Conservation (phyloP, 257 asterid genomes). For the Capsicum rhomboideum region DNA sequence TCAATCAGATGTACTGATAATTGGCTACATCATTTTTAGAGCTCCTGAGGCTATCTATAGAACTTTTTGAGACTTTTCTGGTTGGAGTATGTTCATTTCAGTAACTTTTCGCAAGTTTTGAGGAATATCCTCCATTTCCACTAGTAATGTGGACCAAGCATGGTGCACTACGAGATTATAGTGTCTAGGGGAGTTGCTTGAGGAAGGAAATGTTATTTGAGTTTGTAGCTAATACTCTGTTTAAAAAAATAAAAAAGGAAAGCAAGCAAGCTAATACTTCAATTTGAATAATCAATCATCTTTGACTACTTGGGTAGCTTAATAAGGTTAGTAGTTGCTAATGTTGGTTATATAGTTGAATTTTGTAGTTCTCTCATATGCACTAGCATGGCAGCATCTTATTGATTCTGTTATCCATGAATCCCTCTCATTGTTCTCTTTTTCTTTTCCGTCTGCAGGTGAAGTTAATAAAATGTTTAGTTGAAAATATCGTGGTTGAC, state of each 20-base stretch:
- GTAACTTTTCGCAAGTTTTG: background rate
- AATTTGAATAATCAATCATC: background rate
- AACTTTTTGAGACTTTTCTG: background rate
- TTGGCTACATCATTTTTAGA: background rate
- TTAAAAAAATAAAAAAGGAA: background rate
- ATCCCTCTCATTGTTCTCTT: background rate
- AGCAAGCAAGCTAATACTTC: background rate
- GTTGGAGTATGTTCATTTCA: background rate
- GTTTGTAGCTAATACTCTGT: background rate
- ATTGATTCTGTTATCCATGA: background rate
- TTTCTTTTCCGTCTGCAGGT: constrained; percentile 41
- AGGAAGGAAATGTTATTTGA: background rate
- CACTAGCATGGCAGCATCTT: background rate
- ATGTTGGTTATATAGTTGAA: background rate
- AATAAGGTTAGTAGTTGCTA: background rate
- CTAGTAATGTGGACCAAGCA: background rate
- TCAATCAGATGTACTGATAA: background rate
- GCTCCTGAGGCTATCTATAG: background rate
- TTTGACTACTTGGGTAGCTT: background rate
- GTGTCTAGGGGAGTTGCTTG: background rate
- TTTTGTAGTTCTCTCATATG: background rate
- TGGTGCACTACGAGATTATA: background rate
- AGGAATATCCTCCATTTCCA: background rate
- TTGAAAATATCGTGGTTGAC: constrained; percentile 91
- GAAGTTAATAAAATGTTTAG: constrained; percentile 79